Percentiles rank a stretch among this genome's conserved stretches.
These are phyloP conservation scores for Globisporangium paroecandrum DNA, from an alignment of 352 stramenopile genomes.

Conservation along the genomic window DNA sequence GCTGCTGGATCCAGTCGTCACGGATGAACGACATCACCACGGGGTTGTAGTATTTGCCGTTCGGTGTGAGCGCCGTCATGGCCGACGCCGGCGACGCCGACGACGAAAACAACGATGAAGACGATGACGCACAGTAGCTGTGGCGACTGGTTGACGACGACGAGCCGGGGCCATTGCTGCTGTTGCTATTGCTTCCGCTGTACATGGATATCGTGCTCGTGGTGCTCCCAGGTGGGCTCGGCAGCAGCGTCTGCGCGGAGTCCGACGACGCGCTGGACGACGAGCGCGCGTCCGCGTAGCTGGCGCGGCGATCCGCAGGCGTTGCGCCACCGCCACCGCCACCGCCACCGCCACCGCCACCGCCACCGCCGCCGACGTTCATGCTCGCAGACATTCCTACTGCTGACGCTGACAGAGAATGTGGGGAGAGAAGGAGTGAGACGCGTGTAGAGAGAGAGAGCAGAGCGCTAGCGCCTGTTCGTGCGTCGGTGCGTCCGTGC, in stretches of 20 bases:
- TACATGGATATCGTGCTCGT: conserved; percentile 12
- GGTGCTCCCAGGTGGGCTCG: not conserved
- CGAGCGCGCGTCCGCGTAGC: conserved; percentile 6
- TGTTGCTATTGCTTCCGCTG: not conserved
- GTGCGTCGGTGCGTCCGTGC: not conserved
- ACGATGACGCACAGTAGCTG: not conserved
- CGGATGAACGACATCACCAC: conserved; percentile 83
- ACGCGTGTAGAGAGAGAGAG: not conserved
- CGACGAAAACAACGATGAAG: not conserved
- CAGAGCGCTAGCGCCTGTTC: not conserved
- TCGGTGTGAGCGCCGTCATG: conserved; percentile 20
- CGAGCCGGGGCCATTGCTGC: not conserved
- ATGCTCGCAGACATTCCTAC: not conserved
- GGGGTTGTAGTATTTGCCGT: conserved; percentile 76
- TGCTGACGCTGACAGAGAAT: not conserved
- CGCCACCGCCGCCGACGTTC: not conserved
- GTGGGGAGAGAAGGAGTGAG: not conserved
- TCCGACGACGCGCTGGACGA: not conserved
- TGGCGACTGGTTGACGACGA: not conserved
- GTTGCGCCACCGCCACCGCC: not conserved
- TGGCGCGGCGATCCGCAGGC: conserved; percentile 3
- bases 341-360: not conserved
- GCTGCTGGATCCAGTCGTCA: conserved; percentile 86
- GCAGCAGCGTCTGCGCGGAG: conserved; percentile 1
- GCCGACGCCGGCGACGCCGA: not conserved